Percentiles rank a stretch among this genome's conserved stretches.
Evolutionary conservation across 306 rosid species (phyloP).

Genomic region (Prunus davidiana): DNA sequence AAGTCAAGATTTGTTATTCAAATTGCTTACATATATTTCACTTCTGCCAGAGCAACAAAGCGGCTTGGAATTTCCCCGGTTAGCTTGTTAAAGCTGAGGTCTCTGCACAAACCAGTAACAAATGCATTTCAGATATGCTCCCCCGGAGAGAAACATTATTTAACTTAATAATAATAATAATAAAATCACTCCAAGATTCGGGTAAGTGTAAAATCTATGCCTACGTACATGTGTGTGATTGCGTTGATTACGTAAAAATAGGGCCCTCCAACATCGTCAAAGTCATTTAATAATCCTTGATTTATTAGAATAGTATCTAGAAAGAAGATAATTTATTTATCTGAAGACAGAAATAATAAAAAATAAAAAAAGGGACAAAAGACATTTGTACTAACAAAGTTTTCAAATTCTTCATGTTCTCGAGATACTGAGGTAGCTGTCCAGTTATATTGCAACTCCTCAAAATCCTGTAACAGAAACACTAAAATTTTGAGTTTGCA

Average conservation of each 20-base stretch:
- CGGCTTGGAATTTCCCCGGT: constrained; percentile 52
- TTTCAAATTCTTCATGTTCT: constrained; percentile 27
- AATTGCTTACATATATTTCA: constrained; percentile 46
- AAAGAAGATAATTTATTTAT: background rate
- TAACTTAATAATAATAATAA: no score
- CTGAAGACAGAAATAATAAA: background rate
- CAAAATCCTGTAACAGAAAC: constrained; percentile 44
- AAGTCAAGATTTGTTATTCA: background rate
- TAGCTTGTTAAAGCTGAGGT: constrained; percentile 73
- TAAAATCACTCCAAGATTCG: no score
- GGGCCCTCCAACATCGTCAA: background rate
- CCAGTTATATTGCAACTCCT: constrained; percentile 75
- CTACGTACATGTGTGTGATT: no score
- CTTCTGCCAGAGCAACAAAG: constrained; percentile 19
- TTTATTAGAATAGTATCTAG: background rate
- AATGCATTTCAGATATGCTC: background rate
- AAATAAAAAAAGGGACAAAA: background rate
- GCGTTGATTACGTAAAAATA: no score
- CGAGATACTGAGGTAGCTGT: constrained; percentile 43
- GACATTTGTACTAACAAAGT: constrained; percentile 38
- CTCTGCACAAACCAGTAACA: constrained; percentile 44
- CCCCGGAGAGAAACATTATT: no score
- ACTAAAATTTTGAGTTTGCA: constrained; percentile 9
- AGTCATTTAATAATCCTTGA: background rate
- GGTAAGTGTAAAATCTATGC: no score